Conservation (phyloP, 2,329 filamentous ascomycete species). For the Xylaria sp. region DNA sequence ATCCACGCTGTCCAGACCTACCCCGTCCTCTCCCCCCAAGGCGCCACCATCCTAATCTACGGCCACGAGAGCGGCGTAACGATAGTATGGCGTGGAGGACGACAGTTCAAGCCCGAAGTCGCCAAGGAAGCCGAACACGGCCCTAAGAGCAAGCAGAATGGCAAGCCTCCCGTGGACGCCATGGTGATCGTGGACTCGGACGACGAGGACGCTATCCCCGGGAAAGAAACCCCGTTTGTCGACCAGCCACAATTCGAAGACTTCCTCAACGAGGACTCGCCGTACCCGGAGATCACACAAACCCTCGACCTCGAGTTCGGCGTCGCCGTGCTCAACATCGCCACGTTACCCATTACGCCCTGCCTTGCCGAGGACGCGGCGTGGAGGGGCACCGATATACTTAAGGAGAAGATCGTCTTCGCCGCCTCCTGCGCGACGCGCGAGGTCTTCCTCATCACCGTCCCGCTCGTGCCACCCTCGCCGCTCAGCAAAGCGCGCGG, state of each 20-base stretch:
- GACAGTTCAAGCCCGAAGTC: constrained; percentile 53
- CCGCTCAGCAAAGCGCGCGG: constrained; percentile 59
- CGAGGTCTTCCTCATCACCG: constrained; percentile 59
- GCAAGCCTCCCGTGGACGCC: constrained; percentile 49
- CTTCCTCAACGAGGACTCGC: constrained; percentile 48
- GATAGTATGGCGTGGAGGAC: constrained; percentile 64
- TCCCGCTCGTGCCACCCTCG: constrained; percentile 65
- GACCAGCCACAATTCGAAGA: constrained; percentile 64
- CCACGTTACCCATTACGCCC: constrained; percentile 56
- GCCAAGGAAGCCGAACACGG: constrained; percentile 38
- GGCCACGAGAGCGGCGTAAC: constrained; percentile 66
- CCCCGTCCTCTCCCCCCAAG: constrained; percentile 63
- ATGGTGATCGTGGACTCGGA: constrained; percentile 68
- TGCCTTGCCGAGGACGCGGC: constrained; percentile 53
- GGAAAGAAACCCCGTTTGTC: constrained; percentile 40
- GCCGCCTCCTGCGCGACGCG: constrained; percentile 61
- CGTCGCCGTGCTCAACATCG: constrained; percentile 57
- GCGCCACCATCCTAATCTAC: constrained; percentile 64
- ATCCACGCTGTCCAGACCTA: constrained; percentile 64
- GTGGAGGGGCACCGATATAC: constrained; percentile 49
- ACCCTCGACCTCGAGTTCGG: constrained; percentile 64
- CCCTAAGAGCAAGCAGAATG: constrained; percentile 53
- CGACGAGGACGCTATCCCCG: constrained; percentile 51
- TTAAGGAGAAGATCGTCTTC: constrained; percentile 63
- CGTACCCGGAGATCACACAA: constrained; percentile 60